A percentile compares a stretch with the other conserved stretches of the same genome.
phyloP scores from a whole-genome alignment of 495 filamentous ascomycete genomes.

The Durotheca rogersii region DNA sequence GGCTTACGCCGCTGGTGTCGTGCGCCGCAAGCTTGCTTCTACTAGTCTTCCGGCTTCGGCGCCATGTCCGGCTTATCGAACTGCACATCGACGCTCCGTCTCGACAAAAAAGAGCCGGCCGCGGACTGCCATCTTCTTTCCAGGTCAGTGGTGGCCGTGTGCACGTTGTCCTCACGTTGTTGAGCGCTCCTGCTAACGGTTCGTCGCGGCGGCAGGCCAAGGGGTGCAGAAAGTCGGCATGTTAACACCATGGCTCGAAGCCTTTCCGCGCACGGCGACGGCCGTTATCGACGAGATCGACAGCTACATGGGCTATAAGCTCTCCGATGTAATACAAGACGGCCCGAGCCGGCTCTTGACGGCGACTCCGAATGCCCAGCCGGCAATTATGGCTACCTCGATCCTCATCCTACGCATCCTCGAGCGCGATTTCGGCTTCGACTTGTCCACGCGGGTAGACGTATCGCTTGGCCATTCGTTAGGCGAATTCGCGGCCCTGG shows the following conservation, averaged over 20 bases:
- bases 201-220: conserved; percentile 61
- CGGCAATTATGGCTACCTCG: conserved; percentile 92
- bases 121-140: conserved; percentile 81
- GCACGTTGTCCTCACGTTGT: too few relatives aligned
- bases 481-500: conserved; percentile 92
- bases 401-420: conserved; percentile 88
- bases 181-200: conserved; percentile 5
- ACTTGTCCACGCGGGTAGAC: conserved; percentile 65
- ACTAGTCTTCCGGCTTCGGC: conserved; percentile 3
- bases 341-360: conserved; percentile 76
- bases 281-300: conserved; percentile 84
- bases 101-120: conserved; percentile 42
- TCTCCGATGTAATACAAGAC: conserved; percentile 76
- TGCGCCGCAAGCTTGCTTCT: conserved; percentile 10
- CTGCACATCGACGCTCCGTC: conserved; percentile 15
- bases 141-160: conserved; percentile 70
- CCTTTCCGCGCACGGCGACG: conserved; percentile 72
- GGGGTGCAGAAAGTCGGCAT: conserved; percentile 95
- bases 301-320: conserved; percentile 61
- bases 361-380: conserved; percentile 84
- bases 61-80: not conserved
- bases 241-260: conserved; percentile 77
- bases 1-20: conserved; percentile 9
- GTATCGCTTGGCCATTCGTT: conserved; percentile 88
- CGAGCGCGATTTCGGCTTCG: conserved; percentile 80